Evolutionary conservation across 371 early-diverging fungal species (phyloP), one percentile per base, ranked within the genome.

Genomic region (Mortierella sp.): DNA sequence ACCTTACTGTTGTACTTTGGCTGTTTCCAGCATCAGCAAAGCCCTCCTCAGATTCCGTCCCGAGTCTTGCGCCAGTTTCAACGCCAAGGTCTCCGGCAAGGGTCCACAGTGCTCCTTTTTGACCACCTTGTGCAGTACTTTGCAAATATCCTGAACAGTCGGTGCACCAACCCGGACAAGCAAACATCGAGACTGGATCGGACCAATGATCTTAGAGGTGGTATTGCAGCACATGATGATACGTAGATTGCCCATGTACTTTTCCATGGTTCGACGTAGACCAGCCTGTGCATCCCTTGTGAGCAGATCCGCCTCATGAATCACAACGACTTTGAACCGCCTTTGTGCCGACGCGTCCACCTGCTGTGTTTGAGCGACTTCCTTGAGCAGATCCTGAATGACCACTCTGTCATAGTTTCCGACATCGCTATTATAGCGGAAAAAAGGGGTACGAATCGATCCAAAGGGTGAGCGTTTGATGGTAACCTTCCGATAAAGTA

Each of bases 211-310:
- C 71, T 91, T 94, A 57, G 93, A 92, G 0, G 97, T 89, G 47
- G 93, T 90, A 57, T 92, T 94, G 72, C 95, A 93, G 81, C 98
- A 94, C 58, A 99, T 73, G 65, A 99, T 95, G 24, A 99, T 83
- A 28, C 99, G 92, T 69, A 99, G 86, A 72, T 95, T 96, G 23
- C 80, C 65, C 82, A 94, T 96, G 82, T 99, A 99, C 81, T 96
- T 96, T 83, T 99, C 99, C 97, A 99, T 99, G 2, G 99, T 99
- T 28, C 99, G 87, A 66, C 99, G 90, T 54, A 99, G 89, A 18
- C 96, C 99, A 39, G 97, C 95, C 84, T 99, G 99, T 10, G 99
- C 99, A 61, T 98, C 97, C 60, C 91, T 85, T 14, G 92, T 89
- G 54, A 99, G 85, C 54, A 86, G 78, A 71, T 99, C 99, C 2